Evolutionary conservation across 1,284 basidiomycete genomes (phyloP).

Genomic region (Xerocomus minutiporus): DNA sequence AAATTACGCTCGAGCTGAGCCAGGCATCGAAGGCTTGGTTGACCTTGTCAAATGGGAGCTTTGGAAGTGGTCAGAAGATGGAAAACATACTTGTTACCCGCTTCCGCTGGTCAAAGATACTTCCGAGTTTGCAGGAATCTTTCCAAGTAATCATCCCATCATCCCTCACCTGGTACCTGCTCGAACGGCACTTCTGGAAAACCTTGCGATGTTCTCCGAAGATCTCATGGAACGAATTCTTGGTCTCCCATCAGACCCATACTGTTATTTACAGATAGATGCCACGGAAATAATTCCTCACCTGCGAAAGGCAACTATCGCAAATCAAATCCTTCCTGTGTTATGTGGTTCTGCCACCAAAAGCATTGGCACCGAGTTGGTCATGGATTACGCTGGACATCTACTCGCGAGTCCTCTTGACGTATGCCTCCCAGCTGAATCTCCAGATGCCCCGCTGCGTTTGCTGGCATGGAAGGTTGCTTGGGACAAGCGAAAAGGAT

Average conservation of each 20-base stretch:
- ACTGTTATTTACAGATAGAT: slow-evolving; percentile 59
- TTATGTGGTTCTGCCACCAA: slow-evolving; percentile 81
- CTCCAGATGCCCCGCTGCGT: slow-evolving; percentile 48
- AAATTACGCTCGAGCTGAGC: slow-evolving; percentile 67
- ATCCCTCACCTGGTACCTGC: slow-evolving; percentile 62
- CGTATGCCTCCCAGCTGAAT: slow-evolving; percentile 43
- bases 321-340: slow-evolving; percentile 70
- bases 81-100: slow-evolving; percentile 41
- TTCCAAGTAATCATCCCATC: slow-evolving; percentile 61
- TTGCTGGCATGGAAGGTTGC: slow-evolving; percentile 85
- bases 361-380: slow-evolving; percentile 75
- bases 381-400: slow-evolving; percentile 79
- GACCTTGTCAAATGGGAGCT: slow-evolving; percentile 79
- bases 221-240: slow-evolving; percentile 71
- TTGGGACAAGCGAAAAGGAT: slow-evolving; percentile 80
- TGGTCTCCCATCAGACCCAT: slow-evolving; percentile 49
- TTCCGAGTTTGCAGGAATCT: slow-evolving; percentile 39
- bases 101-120: slow-evolving; percentile 50
- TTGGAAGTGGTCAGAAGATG: slow-evolving; percentile 62
- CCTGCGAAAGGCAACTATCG: slow-evolving; percentile 65
- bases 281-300: slow-evolving; percentile 51
- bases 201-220: slow-evolving; percentile 76
- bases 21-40: slow-evolving; percentile 72
- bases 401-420: slow-evolving; percentile 78
- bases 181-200: slow-evolving; percentile 67